These are phyloP conservation scores for Pseudotulostoma volvatum DNA, from an alignment of 495 filamentous ascomycete species.

Conservation along the genomic window DNA sequence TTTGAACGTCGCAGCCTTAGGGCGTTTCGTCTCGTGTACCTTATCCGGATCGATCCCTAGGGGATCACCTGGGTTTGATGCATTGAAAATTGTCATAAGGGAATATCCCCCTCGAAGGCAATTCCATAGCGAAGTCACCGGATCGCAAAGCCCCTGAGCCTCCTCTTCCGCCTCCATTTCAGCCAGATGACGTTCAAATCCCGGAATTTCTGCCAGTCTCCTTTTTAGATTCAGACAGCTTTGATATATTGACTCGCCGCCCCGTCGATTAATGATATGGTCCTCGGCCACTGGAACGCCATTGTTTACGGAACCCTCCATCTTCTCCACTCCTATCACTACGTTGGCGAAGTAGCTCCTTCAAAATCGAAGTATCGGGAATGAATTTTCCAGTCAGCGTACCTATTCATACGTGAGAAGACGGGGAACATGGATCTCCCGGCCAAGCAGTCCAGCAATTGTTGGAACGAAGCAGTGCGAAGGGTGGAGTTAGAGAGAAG, in stretches of 20 bases:
- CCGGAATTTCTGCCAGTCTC: slow-evolving; percentile 66
- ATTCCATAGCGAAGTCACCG: slow-evolving; percentile 82
- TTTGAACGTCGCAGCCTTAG: slow-evolving; percentile 55
- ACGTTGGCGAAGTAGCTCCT: slow-evolving; percentile 34
- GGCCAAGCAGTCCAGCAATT: too few relatives aligned
- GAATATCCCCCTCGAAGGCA: slow-evolving; percentile 73
- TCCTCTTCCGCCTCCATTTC: slow-evolving; percentile 48
- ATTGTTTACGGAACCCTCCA: slow-evolving; percentile 10
- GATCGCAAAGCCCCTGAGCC: slow-evolving; percentile 48
- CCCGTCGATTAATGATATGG: slow-evolving; percentile 89
- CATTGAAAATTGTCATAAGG: slow-evolving; percentile 78
- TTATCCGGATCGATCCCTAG: slow-evolving; percentile 47
- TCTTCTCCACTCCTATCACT: slow-evolving; percentile 23
- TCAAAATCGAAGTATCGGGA: slow-evolving; percentile 10
- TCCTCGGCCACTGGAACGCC: slow-evolving; percentile 54
- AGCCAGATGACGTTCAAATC: slow-evolving; percentile 53
- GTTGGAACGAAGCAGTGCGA: too few relatives aligned
- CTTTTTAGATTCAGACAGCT: slow-evolving; percentile 74
- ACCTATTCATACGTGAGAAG: slow-evolving; percentile 1
- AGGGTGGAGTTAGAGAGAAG: too few relatives aligned
- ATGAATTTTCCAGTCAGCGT: slow-evolving; percentile 7
- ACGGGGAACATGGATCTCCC: slow-evolving; percentile 2
- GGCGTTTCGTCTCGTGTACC: slow-evolving; percentile 44
- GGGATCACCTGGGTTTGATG: slow-evolving; percentile 44
- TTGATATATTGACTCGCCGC: slow-evolving; percentile 88